Evolutionary conservation across 2,329 filamentous ascomycete species (phyloP).

Genomic region (Colletotrichum brevisporum): DNA sequence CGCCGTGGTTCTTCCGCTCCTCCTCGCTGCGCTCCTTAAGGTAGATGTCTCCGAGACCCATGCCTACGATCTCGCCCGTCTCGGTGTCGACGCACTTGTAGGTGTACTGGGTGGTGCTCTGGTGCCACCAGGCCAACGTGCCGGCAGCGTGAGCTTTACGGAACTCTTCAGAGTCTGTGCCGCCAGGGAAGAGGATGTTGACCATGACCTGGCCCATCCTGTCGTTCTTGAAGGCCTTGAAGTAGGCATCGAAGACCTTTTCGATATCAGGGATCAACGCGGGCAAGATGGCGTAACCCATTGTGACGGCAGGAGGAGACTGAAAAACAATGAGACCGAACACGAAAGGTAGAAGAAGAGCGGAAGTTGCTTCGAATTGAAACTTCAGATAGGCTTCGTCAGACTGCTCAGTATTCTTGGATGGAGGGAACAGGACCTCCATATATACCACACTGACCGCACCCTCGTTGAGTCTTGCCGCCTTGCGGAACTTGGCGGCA

Average conservation of each 20-base stretch:
- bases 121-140: constrained; percentile 57
- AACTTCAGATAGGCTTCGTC: background rate
- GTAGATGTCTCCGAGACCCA: constrained; percentile 62
- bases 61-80: constrained; percentile 60
- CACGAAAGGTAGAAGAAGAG: background rate
- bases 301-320: constrained; percentile 40
- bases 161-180: constrained; percentile 53
- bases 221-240: constrained; percentile 58
- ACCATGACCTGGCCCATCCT: constrained; percentile 56
- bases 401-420: too few relatives aligned
- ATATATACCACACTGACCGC: constrained; percentile 6
- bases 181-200: constrained; percentile 57
- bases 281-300: constrained; percentile 59
- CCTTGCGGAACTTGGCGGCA: background rate
- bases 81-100: constrained; percentile 62
- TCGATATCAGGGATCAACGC: constrained; percentile 62
- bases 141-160: constrained; percentile 58
- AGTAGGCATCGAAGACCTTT: constrained; percentile 62
- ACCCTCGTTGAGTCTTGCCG: too few relatives aligned
- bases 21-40: constrained; percentile 53
- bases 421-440: background rate
- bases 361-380: background rate
- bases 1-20: constrained; percentile 59
- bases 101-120: constrained; percentile 58
- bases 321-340: background rate